Base-by-base conservation (phyloP, 805 yeast species). In the Candida chilensis region DNA sequence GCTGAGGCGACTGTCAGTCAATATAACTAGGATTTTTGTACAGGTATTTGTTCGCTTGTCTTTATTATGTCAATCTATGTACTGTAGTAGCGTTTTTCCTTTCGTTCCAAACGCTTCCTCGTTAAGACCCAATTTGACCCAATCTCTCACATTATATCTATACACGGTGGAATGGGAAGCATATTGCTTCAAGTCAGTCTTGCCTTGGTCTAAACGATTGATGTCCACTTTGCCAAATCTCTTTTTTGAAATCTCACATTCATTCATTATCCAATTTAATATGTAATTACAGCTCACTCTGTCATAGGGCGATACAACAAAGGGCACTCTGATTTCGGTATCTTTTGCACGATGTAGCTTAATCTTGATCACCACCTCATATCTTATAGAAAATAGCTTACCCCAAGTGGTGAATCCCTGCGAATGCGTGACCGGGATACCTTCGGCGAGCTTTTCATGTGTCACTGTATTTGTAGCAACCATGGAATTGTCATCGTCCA, bases 231-330 rank as follows among this genome's bases (percentile, higher is more conserved):
- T 47, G n/a, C 69, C 67, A 40, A 59, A 63, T 18, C 29, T 34
- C 15, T 37, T 39, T 7, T 47, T 44, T 2, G 80, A 71, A 16
- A 54, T 34, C 22, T 65, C 70, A 31, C 71, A 68, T 44, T 77
- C 79, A 29, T 62, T 57, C 34, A 61, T 38, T 12, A 77, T 71
- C 67, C 79, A 64, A 35, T 59, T 61, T 32, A 75, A 57, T 9
- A 76, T 44, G 33, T 72, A 64, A 20, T 58, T 64, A 25, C 76
- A 55, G 39, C 69, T 61, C 3, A 48, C 39, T 21, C 67, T 47
- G 39, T 72, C 66, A 54, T 66, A 74, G 2, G 78, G 76, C 17
- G 77, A 57, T 0, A 78, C 58, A 1, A 69, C 68, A 4, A 78
- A 50, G 2, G 79, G 81, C 15, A 73, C 60, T 11, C 54, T 46